A percentile compares a stretch with the other conserved stretches of the same genome.
Evolutionary conservation across 2,329 filamentous ascomycete species (phyloP).

Genomic region (Alternaria consortialis): DNA sequence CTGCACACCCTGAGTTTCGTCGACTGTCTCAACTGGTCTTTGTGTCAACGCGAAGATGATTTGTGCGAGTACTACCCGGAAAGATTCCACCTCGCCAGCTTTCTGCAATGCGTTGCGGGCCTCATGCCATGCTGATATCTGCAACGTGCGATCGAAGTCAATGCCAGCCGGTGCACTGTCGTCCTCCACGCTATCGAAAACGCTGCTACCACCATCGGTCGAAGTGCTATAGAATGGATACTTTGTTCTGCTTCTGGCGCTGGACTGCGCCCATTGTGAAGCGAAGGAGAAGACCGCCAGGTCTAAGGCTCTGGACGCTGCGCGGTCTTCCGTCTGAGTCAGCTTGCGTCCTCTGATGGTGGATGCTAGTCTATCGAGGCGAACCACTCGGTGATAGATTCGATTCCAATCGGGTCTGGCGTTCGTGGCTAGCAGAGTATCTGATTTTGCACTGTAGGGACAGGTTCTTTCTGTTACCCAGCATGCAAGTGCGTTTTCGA

Average conservation of each 20-base stretch:
- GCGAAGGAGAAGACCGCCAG: slow-evolving; percentile 63
- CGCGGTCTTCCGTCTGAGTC: slow-evolving; percentile 54
- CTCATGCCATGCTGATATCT: slow-evolving; percentile 55
- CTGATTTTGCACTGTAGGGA: slow-evolving; percentile 55
- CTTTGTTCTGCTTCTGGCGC: slow-evolving; percentile 35
- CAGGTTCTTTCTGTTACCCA: slow-evolving; percentile 65
- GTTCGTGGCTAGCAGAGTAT: slow-evolving; percentile 40
- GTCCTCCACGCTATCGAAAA: slow-evolving; percentile 17
- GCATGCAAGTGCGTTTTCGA: slow-evolving; percentile 63
- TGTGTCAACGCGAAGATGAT: slow-evolving; percentile 59
- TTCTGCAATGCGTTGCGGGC: slow-evolving; percentile 52
- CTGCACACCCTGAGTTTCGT: not conserved
- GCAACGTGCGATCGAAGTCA: slow-evolving; percentile 51
- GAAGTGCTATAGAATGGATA: slow-evolving; percentile 40
- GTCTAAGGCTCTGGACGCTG: slow-evolving; percentile 58
- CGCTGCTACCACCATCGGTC: slow-evolving; percentile 13
- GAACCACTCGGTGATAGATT: slow-evolving; percentile 61
- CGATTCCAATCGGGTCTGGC: slow-evolving; percentile 59
- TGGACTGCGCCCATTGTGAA: slow-evolving; percentile 58
- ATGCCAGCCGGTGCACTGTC: slow-evolving; percentile 3
- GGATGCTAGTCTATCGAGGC: slow-evolving; percentile 58
- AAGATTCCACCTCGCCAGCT: slow-evolving; percentile 55
- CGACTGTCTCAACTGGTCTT: slow-evolving; percentile 44
- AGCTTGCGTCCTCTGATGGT: slow-evolving; percentile 54
- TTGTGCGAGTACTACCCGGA: slow-evolving; percentile 56